Evolutionary conservation across 2,329 filamentous ascomycete genomes (phyloP).

Genomic region (Sporothrix pallida): DNA sequence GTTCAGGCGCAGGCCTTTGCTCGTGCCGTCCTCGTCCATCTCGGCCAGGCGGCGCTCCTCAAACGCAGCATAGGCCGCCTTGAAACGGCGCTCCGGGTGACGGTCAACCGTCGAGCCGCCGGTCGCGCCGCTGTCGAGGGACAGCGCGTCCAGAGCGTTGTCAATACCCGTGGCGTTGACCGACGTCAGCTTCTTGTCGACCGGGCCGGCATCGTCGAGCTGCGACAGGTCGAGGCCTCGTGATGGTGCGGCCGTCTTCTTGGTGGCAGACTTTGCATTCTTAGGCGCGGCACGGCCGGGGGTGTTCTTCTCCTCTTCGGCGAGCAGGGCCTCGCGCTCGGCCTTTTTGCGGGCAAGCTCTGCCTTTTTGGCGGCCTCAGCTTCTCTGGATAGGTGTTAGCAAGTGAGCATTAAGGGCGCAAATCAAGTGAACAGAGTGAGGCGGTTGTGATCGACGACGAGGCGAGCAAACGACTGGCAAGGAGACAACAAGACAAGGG

Average conservation of each 20-base stretch:
- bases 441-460: not conserved
- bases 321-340: conserved; percentile 81
- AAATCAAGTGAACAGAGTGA: not conserved
- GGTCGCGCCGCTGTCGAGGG: conserved; percentile 53
- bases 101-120: conserved; percentile 72
- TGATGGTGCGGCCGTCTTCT: conserved; percentile 58
- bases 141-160: conserved; percentile 87
- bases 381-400: conserved; percentile 64
- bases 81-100: conserved; percentile 86
- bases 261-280: conserved; percentile 69
- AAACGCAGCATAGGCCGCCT: conserved; percentile 82
- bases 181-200: conserved; percentile 53
- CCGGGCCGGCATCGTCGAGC: conserved; percentile 61
- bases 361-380: conserved; percentile 81
- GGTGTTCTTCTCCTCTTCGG: conserved; percentile 76
- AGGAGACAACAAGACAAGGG: not conserved
- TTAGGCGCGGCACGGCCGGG: conserved; percentile 66
- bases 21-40: conserved; percentile 80
- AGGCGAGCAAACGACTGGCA: too few species aligned
- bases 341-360: conserved; percentile 88
- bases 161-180: conserved; percentile 90
- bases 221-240: conserved; percentile 76
- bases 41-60: conserved; percentile 82
- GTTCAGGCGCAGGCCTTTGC: conserved; percentile 74
- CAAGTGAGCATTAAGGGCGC: not conserved